Percentiles rank a stretch among this genome's conserved stretches.
These are phyloP conservation scores for Apiotrichum porosum DNA, from an alignment of 1,284 basidiomycete genomes.

Conservation along the genomic window DNA sequence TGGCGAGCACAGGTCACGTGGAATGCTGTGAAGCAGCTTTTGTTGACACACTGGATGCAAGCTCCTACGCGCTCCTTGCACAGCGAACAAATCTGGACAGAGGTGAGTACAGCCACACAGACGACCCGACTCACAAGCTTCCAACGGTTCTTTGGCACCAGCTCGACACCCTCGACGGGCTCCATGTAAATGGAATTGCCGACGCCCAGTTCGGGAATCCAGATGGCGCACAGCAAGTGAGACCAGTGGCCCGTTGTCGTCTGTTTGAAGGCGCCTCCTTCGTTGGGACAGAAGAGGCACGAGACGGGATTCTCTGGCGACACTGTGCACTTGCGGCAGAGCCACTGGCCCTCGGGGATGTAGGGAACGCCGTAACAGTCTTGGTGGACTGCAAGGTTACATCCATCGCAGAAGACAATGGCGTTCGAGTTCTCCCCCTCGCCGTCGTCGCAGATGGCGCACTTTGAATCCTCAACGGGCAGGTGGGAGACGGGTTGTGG, in stretches of 20 bases:
- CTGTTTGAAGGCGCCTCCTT: conserved; percentile 98
- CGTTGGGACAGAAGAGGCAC: conserved; percentile 90
- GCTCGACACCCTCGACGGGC: conserved; percentile 85
- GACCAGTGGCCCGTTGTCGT: conserved; percentile 91
- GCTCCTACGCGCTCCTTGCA: conserved; percentile 80
- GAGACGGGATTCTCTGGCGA: conserved; percentile 84
- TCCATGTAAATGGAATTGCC: conserved; percentile 98
- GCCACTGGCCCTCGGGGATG: conserved; percentile 99
- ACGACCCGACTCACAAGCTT: conserved; percentile 64
- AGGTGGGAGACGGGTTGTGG: conserved; percentile 73
- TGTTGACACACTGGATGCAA: conserved; percentile 94
- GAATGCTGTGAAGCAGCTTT: conserved; percentile 87
- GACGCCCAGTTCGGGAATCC: conserved; percentile 93
- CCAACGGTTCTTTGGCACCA: conserved; percentile 87
- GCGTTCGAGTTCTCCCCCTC: conserved; percentile 99
- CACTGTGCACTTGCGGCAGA: conserved; percentile 96
- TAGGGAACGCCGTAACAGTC: conserved; percentile 99
- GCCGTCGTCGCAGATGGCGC: conserved; percentile 95
- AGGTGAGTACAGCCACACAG: background rate
- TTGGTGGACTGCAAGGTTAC: conserved; percentile 97
- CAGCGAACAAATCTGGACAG: conserved; percentile 74
- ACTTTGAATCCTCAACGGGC: conserved; percentile 88
- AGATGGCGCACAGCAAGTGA: conserved; percentile 93
- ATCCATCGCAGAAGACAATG: conserved; percentile 99
- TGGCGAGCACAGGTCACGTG: conserved; percentile 92